A percentile compares a stretch with the other conserved stretches of the same genome.
These are phyloP conservation scores for Obba rivulosa DNA, from an alignment of 768 basidiomycete species.

Conservation along the genomic window DNA sequence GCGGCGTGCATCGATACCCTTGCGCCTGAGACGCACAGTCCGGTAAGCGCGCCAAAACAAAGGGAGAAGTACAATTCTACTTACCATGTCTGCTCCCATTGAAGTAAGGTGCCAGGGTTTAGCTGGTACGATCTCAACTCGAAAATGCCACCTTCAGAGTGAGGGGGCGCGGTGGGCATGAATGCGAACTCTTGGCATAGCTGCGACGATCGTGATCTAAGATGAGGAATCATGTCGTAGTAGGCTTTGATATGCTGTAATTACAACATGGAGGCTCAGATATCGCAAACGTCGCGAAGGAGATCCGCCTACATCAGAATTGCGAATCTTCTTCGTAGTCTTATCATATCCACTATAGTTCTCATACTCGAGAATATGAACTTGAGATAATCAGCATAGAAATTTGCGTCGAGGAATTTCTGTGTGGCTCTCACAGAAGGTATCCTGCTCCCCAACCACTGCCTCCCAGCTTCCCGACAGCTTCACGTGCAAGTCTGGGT, in stretches of 20 bases:
- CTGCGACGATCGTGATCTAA: conserved; percentile 69
- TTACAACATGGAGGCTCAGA: background rate
- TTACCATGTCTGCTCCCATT: conserved; percentile 94
- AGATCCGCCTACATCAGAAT: conserved; percentile 51
- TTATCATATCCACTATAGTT: conserved; percentile 88
- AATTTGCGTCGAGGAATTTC: background rate
- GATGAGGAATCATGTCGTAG: conserved; percentile 69
- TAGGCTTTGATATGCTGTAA: conserved; percentile 61
- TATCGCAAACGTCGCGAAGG: background rate
- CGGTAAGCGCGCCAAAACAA: background rate
- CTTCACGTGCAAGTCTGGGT: conserved; percentile 72
- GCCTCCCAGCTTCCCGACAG: conserved; percentile 94
- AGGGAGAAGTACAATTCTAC: conserved; percentile 10
- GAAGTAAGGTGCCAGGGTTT: conserved; percentile 83
- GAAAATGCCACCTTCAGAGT: conserved; percentile 84
- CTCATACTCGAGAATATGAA: conserved; percentile 88
- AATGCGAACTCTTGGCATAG: conserved; percentile 94
- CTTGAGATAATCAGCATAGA: conserved; percentile 20
- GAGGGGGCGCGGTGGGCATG: conserved; percentile 87
- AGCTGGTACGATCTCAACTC: conserved; percentile 88
- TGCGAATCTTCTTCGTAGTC: conserved; percentile 54
- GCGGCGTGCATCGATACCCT: conserved; percentile 89
- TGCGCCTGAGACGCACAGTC: conserved; percentile 56
- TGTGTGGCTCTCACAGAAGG: conserved; percentile 49
- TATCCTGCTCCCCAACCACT: conserved; percentile 84